phyloP scores from a whole-genome alignment of 768 basidiomycete genomes.

The Collybia sp. region DNA sequence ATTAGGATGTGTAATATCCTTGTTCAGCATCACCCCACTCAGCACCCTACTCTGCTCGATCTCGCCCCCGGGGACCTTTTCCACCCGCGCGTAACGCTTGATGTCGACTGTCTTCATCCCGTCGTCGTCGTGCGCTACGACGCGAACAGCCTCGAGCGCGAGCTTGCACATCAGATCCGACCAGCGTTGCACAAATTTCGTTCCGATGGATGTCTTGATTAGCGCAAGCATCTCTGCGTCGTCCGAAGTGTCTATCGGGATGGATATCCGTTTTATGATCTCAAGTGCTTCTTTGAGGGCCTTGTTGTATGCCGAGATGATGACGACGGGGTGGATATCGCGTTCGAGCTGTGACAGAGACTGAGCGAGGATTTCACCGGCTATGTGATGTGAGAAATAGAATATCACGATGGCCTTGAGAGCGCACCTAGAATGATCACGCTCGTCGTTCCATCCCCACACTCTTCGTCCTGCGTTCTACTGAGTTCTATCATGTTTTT shows the following conservation, averaged over 20 bases:
- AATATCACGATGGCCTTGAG: neutral
- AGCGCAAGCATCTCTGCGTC: conserved; percentile 92
- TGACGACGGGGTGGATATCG: conserved; percentile 97
- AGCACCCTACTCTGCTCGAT: conserved; percentile 90
- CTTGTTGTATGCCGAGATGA: conserved; percentile 97
- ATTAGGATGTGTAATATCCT: conserved; percentile 96
- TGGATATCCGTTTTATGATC: conserved; percentile 82
- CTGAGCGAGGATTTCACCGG: conserved; percentile 96
- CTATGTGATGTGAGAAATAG: conserved; percentile 22
- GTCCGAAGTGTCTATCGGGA: conserved; percentile 82
- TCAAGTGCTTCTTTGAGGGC: conserved; percentile 89
- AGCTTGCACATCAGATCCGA: conserved; percentile 96
- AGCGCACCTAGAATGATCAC: conserved; percentile 91
- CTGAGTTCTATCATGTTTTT: conserved; percentile 99
- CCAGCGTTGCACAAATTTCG: conserved; percentile 97
- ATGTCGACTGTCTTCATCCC: conserved; percentile 91
- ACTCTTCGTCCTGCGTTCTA: conserved; percentile 97
- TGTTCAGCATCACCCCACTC: conserved; percentile 94
- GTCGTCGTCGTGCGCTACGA: conserved; percentile 73
- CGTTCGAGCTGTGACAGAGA: conserved; percentile 91
- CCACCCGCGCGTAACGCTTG: conserved; percentile 96
- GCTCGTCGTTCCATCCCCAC: conserved; percentile 97
- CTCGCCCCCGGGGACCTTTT: conserved; percentile 96
- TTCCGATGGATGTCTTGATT: conserved; percentile 98
- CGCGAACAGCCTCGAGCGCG: conserved; percentile 88